Evolutionary conservation across 768 basidiomycete species (phyloP), one percentile per base, ranked within the genome.

Genomic region (Podaxis pistillaris): DNA sequence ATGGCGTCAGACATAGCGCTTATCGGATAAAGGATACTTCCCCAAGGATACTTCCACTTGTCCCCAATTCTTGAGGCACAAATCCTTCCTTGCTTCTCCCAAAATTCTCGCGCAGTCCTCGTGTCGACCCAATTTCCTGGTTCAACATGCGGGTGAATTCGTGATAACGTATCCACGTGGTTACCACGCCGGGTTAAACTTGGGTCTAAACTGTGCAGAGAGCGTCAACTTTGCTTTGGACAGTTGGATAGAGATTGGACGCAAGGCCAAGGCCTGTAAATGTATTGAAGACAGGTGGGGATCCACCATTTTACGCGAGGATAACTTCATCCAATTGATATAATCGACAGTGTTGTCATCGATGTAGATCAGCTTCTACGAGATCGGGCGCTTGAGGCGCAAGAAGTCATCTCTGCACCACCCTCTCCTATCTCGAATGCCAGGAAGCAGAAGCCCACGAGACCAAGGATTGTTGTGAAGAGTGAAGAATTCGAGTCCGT

Each of bases 221-320:
- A 94, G 92, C 65, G 93, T 97, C 69, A 98, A 98, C 72, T 98
- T 98, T 71, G 96, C 96, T 0, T 78, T 97, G 28, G 93, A 97
- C 47, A 92, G 90, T 66, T 98, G 96, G 96, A 75, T 98, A 4
- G 93, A 95, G 46, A 74, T 96, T 19, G 96, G 95, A 1, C 80
- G 92, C 61, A 84, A 82, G 60, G 96, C 96, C 6, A 86, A 87
- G 64, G 86, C 79, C 3, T 93, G 92, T 67, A 77, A 84, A 68
- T 93, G 91, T 68, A 80, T 91, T n/a, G 71, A 77, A 56, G 87
- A 88, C 70, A 93, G 91, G 91, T 89, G 67, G 22, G 74, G 51
- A 26, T 49, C n/a, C 44, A 2, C 59, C 19, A 41, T 60, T 40
- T 47, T 12, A 54, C 3, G 50, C 36, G 17, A 60, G 12, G 49